Evolutionary conservation across 2,329 filamentous ascomycete genomes (phyloP), one percentile per base, ranked within the genome.

Genomic region (Alternaria infectoria): DNA sequence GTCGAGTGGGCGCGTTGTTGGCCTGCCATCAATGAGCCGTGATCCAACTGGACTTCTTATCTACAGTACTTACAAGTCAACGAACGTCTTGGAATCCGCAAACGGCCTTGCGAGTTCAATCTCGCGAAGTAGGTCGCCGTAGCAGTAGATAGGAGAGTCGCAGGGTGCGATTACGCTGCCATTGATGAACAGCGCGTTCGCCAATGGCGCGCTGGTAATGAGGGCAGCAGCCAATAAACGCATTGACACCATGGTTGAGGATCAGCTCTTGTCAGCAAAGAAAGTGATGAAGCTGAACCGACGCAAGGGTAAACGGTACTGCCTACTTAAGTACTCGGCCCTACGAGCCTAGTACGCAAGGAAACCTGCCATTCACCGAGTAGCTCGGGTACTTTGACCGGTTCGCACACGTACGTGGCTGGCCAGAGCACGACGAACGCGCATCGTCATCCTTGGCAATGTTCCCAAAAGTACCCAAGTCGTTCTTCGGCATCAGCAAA

Each of bases 21-120:
- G 89, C 80, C 90, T 88, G 74, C 12, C 15, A 10, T 19, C 21
- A 11, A 36, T 71, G 43, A 67, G 55, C 30, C 28, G 25, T 45
- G 25, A 30, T 11, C 15, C 26, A n/a, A 25, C 40, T 19, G 15
- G 26, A 28, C 6, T 54, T 57, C 51, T 19, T 11, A 59, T 62
- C 4, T 7, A 46, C 21, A 15, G 8, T 28, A 66, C 72, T 59
- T 60, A 79, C 80, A 76, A 50, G 65, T 91, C 89, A 46, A 91
- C 89, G 74, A 90, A 91, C 1, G 88, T 90, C 83, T 91, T 91
- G 63, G 88, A 91, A 79, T 91, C 89, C 13, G 82, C 79, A 68
- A 91, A 91, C 0, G 89, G 89, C 23, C 81, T 82, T 3, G 89
- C 89, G 10, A 91, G 81, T 79, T 91, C 85, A 51, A 91, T 85